A percentile compares a stretch with the other conserved stretches of the same genome.
These are phyloP conservation scores for Gloeophyllum trabeum DNA, from an alignment of 768 basidiomycete species.

Conservation along the genomic window DNA sequence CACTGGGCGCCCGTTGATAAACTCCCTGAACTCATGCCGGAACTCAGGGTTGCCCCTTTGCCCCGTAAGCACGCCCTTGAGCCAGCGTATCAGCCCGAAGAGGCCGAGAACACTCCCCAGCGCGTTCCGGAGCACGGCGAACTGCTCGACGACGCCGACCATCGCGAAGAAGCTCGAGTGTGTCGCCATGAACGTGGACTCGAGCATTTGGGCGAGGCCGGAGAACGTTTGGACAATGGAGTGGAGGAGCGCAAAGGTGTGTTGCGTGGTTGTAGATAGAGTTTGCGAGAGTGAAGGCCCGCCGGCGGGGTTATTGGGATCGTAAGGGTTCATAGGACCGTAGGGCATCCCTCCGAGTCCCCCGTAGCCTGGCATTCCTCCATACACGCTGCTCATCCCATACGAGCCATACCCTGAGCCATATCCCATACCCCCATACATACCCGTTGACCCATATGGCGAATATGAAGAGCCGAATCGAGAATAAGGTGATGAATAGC, in stretches of 20 bases:
- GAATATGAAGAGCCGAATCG: slow-evolving; percentile 22
- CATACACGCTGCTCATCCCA: slow-evolving; percentile 21
- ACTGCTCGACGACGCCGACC: slow-evolving; percentile 94
- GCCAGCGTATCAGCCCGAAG: slow-evolving; percentile 84
- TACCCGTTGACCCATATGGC: slow-evolving; percentile 27
- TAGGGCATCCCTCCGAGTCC: slow-evolving; percentile 26
- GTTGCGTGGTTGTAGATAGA: slow-evolving; percentile 81
- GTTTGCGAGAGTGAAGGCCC: slow-evolving; percentile 71
- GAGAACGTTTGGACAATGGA: slow-evolving; percentile 92
- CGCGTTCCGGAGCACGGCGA: slow-evolving; percentile 83
- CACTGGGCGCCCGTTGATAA: slow-evolving; percentile 54
- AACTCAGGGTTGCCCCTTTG: slow-evolving; percentile 30
- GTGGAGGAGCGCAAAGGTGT: slow-evolving; percentile 88
- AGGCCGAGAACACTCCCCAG: slow-evolving; percentile 89
- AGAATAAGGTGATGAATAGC: slow-evolving; percentile 35
- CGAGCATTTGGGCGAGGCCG: slow-evolving; percentile 94
- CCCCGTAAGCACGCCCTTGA: slow-evolving; percentile 51
- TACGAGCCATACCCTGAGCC: slow-evolving; percentile 24
- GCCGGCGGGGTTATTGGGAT: slow-evolving; percentile 40
- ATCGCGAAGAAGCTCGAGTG: slow-evolving; percentile 94
- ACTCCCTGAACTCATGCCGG: slow-evolving; percentile 65
- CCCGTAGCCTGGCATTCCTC: slow-evolving; percentile 34
- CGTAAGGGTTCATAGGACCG: slow-evolving; percentile 24
- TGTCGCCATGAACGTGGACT: slow-evolving; percentile 94
- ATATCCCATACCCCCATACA: slow-evolving; percentile 29